Evolutionary conservation across 2,329 filamentous ascomycete species (phyloP).

Genomic region (Beauveria bassiana): DNA sequence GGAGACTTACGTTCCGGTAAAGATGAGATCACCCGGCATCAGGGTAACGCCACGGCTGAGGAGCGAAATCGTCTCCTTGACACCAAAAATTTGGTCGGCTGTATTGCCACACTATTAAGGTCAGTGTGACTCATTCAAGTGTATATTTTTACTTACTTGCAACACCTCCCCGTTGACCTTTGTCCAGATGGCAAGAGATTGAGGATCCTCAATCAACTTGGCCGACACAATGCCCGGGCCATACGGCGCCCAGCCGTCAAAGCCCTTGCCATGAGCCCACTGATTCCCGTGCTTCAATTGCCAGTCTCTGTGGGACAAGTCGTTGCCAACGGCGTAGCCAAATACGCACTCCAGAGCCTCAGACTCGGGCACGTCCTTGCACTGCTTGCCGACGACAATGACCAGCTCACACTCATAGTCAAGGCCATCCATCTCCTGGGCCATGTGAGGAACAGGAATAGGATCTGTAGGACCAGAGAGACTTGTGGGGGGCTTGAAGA

Average conservation of each 20-base stretch:
- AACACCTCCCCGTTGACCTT: constrained; percentile 51
- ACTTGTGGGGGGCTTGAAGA: constrained; percentile 56
- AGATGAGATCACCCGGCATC: constrained; percentile 57
- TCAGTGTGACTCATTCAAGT: neutral
- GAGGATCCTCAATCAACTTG: constrained; percentile 47
- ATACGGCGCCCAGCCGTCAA: constrained; percentile 68
- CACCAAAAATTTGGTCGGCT: constrained; percentile 55
- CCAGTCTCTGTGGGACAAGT: constrained; percentile 75
- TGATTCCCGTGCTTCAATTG: constrained; percentile 62
- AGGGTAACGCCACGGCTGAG: constrained; percentile 55
- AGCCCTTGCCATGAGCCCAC: constrained; percentile 66
- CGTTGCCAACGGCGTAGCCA: constrained; percentile 69
- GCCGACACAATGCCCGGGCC: constrained; percentile 62
- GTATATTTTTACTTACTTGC: constrained; percentile 31
- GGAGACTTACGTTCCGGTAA: constrained; percentile 51
- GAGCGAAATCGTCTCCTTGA: constrained; percentile 51
- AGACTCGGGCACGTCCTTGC: constrained; percentile 55
- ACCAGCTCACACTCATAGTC: constrained; percentile 81
- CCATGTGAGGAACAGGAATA: constrained; percentile 57
- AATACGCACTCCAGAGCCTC: constrained; percentile 64
- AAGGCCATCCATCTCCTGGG: constrained; percentile 56
- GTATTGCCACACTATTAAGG: constrained; percentile 41
- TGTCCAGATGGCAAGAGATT: constrained; percentile 47
- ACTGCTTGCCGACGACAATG: constrained; percentile 61
- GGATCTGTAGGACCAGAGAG: constrained; percentile 57